A percentile compares a stretch with the other conserved stretches of the same genome.
Evolutionary conservation across 768 basidiomycete species (phyloP).

Genomic region (Omphalotus guepiniiformis): DNA sequence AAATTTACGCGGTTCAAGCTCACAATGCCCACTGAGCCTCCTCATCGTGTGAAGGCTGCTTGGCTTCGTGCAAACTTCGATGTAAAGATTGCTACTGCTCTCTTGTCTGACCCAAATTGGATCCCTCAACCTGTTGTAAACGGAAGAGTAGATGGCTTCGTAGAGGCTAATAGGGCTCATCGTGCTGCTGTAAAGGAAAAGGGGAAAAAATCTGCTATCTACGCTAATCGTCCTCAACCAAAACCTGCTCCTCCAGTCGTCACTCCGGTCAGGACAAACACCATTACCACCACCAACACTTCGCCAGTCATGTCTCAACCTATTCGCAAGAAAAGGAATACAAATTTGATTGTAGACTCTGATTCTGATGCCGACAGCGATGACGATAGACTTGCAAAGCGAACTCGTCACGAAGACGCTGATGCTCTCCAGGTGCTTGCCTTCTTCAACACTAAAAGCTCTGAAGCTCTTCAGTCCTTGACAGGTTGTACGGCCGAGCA

Average conservation of each 20-base stretch:
- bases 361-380: slow-evolving; percentile 55
- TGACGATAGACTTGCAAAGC: slow-evolving; percentile 30
- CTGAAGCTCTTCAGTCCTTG: slow-evolving; percentile 67
- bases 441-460: slow-evolving; percentile 62
- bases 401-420: slow-evolving; percentile 27
- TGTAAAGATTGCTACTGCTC: slow-evolving; percentile 51
- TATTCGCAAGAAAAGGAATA: slow-evolving; percentile 48
- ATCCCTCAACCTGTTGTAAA: slow-evolving; percentile 34
- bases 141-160: slow-evolving; percentile 68
- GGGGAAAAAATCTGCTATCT: slow-evolving; percentile 80
- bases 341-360: slow-evolving; percentile 60
- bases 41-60: slow-evolving; percentile 51
- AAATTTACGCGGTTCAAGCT: slow-evolving; percentile 58
- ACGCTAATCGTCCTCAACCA: slow-evolving; percentile 55
- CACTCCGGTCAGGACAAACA: slow-evolving; percentile 32
- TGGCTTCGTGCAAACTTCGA: slow-evolving; percentile 64
- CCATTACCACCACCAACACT: slow-evolving; percentile 31
- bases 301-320: slow-evolving; percentile 35
- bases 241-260: slow-evolving; percentile 33
- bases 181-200: slow-evolving; percentile 66
- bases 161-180: slow-evolving; percentile 67
- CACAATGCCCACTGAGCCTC: slow-evolving; percentile 50
- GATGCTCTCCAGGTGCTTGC: slow-evolving; percentile 53
- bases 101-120: slow-evolving; percentile 59
- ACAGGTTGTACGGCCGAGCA: slow-evolving; percentile 81